Percentiles rank a stretch among this genome's conserved stretches.
phyloP scores from a whole-genome alignment of 495 filamentous ascomycete genomes.

The Penicillium diatomitis region DNA sequence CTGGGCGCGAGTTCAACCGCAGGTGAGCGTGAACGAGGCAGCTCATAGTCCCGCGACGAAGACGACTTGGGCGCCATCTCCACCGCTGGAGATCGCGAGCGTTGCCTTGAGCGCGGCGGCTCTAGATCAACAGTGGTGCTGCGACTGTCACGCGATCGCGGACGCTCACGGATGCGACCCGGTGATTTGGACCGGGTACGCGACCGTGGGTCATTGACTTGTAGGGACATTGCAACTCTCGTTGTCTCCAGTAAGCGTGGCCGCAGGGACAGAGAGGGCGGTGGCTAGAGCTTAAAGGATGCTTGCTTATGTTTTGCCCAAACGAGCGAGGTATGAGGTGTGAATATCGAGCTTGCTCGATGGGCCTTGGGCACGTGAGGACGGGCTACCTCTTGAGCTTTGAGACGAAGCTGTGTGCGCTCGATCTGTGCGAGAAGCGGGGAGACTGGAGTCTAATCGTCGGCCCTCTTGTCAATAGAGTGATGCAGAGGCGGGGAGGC shows the following conservation, averaged over 20 bases:
- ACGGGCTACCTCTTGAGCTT: neutral
- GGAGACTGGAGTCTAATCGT: neutral
- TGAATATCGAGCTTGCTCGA: neutral
- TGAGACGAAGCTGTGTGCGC: neutral
- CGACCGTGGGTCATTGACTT: slow-evolving; percentile 49
- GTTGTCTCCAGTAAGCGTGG: neutral
- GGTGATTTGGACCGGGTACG: slow-evolving; percentile 55
- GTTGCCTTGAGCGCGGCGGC: slow-evolving; percentile 5
- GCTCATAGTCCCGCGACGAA: slow-evolving; percentile 14
- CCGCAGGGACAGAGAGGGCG: no score
- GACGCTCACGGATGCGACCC: slow-evolving; percentile 37
- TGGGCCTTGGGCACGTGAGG: neutral
- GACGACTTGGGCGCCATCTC: slow-evolving; percentile 13
- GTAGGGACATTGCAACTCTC: slow-evolving; percentile 35
- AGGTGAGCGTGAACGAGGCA: slow-evolving; percentile 13
- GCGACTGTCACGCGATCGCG: slow-evolving; percentile 40
- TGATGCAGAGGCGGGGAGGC: neutral
- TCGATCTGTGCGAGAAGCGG: slow-evolving; percentile 4
- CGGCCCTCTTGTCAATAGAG: neutral
- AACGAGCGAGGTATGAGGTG: neutral
- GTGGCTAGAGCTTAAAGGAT: no score
- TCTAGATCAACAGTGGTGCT: slow-evolving; percentile 8
- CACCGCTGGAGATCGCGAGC: slow-evolving; percentile 11
- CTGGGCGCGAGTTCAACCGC: slow-evolving; percentile 11
- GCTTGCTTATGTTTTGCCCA: neutral